Conservation (phyloP, 78 protist genomes). For the Diacronema lutheri region DNA sequence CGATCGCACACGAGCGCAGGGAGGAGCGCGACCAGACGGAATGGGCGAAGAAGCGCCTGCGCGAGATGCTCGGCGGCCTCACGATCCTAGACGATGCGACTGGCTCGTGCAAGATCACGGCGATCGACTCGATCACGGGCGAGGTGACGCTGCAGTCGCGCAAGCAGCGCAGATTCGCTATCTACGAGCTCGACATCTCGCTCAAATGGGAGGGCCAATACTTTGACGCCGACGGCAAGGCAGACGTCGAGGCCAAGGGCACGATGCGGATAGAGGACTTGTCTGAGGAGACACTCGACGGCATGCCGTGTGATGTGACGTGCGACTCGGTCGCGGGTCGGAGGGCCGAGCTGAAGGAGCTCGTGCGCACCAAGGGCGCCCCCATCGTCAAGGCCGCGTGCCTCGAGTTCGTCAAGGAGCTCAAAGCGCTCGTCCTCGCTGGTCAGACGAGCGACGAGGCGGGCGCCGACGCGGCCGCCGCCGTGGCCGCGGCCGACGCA, state of each 20-base stretch:
- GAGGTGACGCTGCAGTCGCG: conserved; percentile 9
- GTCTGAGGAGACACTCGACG: not conserved
- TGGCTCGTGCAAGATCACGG: not conserved
- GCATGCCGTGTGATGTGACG: not conserved
- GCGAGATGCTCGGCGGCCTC: not conserved
- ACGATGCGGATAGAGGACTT: not conserved
- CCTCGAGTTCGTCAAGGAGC: too few relatives aligned
- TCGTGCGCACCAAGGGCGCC: too few relatives aligned
- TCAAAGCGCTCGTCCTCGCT: too few relatives aligned
- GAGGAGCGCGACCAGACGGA: not conserved
- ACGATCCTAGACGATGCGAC: not conserved
- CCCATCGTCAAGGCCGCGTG: too few relatives aligned
- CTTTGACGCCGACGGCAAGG: not conserved
- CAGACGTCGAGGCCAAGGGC: not conserved
- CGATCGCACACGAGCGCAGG: too few relatives aligned
- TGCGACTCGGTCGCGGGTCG: too few relatives aligned
- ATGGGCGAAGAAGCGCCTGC: not conserved
- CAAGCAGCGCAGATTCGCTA: not conserved
- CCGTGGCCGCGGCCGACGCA: too few relatives aligned
- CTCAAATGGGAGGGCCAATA: not conserved
- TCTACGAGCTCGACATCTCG: not conserved
- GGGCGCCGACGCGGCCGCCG: too few relatives aligned
- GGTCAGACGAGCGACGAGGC: too few relatives aligned
- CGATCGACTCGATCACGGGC: not conserved
- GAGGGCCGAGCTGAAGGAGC: too few relatives aligned